Base-by-base conservation (phyloP, 2,329 filamentous ascomycete species). In the Fusarium sp. region DNA sequence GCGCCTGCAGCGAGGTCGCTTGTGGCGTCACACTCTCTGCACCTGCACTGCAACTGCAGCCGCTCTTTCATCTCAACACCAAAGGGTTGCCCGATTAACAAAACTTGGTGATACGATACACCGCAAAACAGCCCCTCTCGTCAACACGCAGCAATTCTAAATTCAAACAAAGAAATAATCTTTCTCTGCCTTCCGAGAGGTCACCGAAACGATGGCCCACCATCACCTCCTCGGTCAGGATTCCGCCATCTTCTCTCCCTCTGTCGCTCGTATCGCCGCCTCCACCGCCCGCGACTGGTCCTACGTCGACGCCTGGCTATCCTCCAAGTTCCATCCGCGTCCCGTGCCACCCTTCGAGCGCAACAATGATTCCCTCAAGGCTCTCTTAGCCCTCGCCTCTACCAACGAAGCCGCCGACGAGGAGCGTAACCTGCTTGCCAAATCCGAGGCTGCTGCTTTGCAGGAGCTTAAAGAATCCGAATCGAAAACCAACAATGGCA, bases 261-360 rank as follows among this genome's bases (percentile, higher is more conserved):
- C 90, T 0, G 85, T 92, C 35, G 91, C 91, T 62, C 92, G 94
- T 68, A 92, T 93, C 70, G 93, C 94, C 76, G 93, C 94, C 72
- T 93, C 93, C 14, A 92, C 93, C 72, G 94, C 95, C 56, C 95
- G 96, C 80, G 95, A 98, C 83, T 98, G 96, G 96, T 92, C 92
- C 65, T 95, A 94, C 75, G 89, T 98, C 76, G 95, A 97, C 83
- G 86, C 87, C 77, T 98, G 96, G 95, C 90, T 98, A 13, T 86
- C 88, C 54, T 88, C 89, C 68, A 93, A 93, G 79, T 94, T 93
- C 76, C 87, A 88, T 52, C 88, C 90, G 33, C 89, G 89, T 54
- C 81, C 88, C 0, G 85, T 92, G 0, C 95, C 95, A 0, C 81
- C 87, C 1, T 98, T 98, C 82, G 96, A 98, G 84, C 92, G 95